A percentile compares a stretch with the other conserved stretches of the same genome.
Conservation (phyloP, 2,329 filamentous ascomycete genomes). For the Aspergillus tubingensis region DNA sequence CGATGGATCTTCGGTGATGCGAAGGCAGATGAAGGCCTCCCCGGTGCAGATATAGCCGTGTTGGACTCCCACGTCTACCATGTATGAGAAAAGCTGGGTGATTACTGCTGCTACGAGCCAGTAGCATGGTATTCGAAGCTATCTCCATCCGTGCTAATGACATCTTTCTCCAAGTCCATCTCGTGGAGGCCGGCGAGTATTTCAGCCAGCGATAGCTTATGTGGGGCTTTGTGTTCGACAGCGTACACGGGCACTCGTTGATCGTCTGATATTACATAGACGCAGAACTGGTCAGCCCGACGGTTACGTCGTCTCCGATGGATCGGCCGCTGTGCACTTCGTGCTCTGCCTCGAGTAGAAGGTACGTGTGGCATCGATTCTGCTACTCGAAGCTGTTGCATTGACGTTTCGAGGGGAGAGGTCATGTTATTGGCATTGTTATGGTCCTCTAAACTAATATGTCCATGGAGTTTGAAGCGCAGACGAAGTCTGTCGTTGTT, state of each 20-base stretch:
- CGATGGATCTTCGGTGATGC: conserved; percentile 27
- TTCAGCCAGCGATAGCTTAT: conserved; percentile 27
- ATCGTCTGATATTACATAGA: conserved; percentile 23
- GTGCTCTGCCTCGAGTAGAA: too few species aligned
- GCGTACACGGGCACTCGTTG: conserved; percentile 24
- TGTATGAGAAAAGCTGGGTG: conserved; percentile 35
- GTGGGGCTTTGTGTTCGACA: conserved; percentile 32
- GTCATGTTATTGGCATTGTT: too few species aligned
- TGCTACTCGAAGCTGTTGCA: too few species aligned
- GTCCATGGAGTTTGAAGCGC: conserved; percentile 14
- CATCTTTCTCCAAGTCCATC: conserved; percentile 26
- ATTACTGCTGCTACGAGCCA: conserved; percentile 28
- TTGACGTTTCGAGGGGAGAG: too few species aligned
- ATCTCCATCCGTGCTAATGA: conserved; percentile 28
- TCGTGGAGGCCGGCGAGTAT: conserved; percentile 28
- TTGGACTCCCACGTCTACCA: conserved; percentile 26
- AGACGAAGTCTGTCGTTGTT: conserved; percentile 13
- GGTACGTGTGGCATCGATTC: too few species aligned
- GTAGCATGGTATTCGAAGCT: conserved; percentile 29
- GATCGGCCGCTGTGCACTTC: too few species aligned
- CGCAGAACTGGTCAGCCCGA: conserved; percentile 18
- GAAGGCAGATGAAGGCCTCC: conserved; percentile 34
- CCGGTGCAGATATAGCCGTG: conserved; percentile 34
- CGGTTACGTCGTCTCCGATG: too few species aligned
- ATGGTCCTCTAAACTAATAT: conserved; percentile 12